Evolutionary conservation across 371 early-diverging fungal species (phyloP).

Genomic region (Syncephalastrum racemosum): DNA sequence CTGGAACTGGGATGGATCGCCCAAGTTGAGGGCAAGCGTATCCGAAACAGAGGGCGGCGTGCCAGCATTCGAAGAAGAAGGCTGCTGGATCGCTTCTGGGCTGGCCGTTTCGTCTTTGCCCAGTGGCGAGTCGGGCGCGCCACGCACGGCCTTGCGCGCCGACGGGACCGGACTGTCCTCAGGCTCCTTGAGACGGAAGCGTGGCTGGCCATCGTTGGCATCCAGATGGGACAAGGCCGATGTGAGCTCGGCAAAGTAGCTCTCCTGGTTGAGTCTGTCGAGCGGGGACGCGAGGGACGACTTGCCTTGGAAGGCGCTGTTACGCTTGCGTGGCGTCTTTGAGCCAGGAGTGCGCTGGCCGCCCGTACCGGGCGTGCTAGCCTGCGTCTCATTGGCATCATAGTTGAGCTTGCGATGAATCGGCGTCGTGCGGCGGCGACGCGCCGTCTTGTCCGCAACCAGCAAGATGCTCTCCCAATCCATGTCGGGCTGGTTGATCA

Average conservation of each 20-base stretch:
- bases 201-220: slow-evolving; percentile 14
- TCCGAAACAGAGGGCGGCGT: slow-evolving; percentile 9
- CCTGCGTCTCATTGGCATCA: slow-evolving; percentile 49
- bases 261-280: slow-evolving; percentile 35
- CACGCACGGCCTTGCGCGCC: background rate
- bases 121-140: no score
- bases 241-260: slow-evolving; percentile 43
- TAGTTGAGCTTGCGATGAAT: slow-evolving; percentile 47
- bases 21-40: slow-evolving; percentile 65
- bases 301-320: slow-evolving; percentile 44
- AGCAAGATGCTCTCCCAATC: slow-evolving; percentile 74
- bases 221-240: slow-evolving; percentile 33
- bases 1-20: slow-evolving; percentile 63
- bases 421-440: slow-evolving; percentile 28
- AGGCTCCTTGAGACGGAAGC: slow-evolving; percentile 58
- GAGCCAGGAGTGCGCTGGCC: slow-evolving; percentile 35
- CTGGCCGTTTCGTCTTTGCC: no score
- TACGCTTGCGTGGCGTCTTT: slow-evolving; percentile 50
- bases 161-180: slow-evolving; percentile 21
- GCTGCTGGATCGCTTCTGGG: no score
- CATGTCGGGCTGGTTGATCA: slow-evolving; percentile 69
- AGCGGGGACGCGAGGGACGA: slow-evolving; percentile 30
- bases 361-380: slow-evolving; percentile 41
- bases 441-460: slow-evolving; percentile 35
- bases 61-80: no score